Evolutionary conservation across 129 eudicot species (phyloP).

Genomic region (Ambrosia trifida): DNA sequence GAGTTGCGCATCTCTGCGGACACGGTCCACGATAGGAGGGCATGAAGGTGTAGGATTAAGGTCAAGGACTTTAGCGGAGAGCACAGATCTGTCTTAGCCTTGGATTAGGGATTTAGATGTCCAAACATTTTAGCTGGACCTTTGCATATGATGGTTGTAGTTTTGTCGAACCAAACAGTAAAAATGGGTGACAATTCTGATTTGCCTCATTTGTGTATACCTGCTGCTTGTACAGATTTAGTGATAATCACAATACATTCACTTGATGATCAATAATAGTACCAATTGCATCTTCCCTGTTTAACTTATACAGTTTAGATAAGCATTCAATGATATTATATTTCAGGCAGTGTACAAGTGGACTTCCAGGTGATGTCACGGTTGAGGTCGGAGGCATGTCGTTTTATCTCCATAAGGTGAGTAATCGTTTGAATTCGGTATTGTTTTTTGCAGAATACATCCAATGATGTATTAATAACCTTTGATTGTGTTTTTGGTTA

Average conservation of each 20-base stretch:
- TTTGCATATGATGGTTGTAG: too few species aligned
- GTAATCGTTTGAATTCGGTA: neutral
- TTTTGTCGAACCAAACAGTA: too few species aligned
- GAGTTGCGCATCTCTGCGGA: too few species aligned
- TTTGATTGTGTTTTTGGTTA: neutral
- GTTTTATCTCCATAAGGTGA: constrained; percentile 76
- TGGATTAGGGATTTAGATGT: too few species aligned
- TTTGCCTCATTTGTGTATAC: neutral
- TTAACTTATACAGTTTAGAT: neutral
- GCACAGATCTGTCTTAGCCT: too few species aligned
- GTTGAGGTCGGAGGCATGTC: constrained; percentile 67
- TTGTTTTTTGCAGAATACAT: neutral
- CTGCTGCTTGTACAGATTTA: neutral
- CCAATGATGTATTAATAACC: neutral
- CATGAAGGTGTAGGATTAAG: too few species aligned
- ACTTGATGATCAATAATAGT: neutral
- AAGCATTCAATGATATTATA: constrained; percentile 2
- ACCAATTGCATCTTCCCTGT: neutral
- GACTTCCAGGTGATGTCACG: constrained; percentile 69
- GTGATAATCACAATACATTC: neutral
- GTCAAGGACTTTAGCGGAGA: too few species aligned
- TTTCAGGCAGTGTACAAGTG: constrained; percentile 73
- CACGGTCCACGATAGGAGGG: too few species aligned
- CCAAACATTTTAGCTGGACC: too few species aligned
- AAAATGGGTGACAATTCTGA: too few species aligned